A percentile compares a stretch with the other conserved stretches of the same genome.
Evolutionary conservation across 306 rosid genomes (phyloP).

Genomic region (Begonia fuchsioides): DNA sequence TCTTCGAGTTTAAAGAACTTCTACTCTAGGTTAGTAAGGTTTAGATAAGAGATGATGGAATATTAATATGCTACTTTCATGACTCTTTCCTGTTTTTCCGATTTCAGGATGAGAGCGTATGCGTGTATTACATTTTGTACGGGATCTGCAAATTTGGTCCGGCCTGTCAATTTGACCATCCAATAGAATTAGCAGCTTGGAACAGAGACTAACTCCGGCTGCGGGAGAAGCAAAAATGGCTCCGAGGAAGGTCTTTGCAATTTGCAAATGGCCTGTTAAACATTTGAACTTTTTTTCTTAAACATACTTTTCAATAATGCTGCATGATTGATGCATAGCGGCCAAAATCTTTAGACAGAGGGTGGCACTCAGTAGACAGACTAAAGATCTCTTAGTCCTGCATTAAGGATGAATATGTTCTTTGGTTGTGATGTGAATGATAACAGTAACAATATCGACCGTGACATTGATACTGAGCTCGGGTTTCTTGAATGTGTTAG

Average conservation of each 20-base stretch:
- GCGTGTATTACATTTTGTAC: constrained; percentile 62
- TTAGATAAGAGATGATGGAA: no score
- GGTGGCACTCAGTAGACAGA: constrained; percentile 16
- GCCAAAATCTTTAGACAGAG: constrained; percentile 27
- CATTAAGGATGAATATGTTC: no score
- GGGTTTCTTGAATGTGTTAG: no score
- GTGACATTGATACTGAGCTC: no score
- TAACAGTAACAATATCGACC: no score
- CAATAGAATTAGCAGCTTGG: constrained; percentile 20
- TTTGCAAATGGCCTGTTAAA: constrained; percentile 20
- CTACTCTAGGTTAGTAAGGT: no score
- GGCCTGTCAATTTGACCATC: constrained; percentile 77
- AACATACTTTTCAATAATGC: no score
- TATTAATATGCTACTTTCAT: not conserved
- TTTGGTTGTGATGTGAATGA: no score
- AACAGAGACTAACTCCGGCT: constrained; percentile 19
- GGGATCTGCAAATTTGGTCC: constrained; percentile 98
- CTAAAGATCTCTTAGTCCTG: not conserved
- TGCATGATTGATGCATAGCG: constrained; percentile 9
- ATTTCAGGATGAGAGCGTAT: constrained; percentile 63
- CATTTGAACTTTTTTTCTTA: not conserved
- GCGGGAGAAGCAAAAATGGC: constrained; percentile 28
- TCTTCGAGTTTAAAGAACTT: constrained; percentile 4
- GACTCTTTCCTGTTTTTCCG: constrained; percentile 6
- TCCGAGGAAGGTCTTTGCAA: constrained; percentile 20